Evolutionary conservation across 1,284 basidiomycete genomes (phyloP), one percentile per base, ranked within the genome.

Genomic region (Trichosporon ovoides): DNA sequence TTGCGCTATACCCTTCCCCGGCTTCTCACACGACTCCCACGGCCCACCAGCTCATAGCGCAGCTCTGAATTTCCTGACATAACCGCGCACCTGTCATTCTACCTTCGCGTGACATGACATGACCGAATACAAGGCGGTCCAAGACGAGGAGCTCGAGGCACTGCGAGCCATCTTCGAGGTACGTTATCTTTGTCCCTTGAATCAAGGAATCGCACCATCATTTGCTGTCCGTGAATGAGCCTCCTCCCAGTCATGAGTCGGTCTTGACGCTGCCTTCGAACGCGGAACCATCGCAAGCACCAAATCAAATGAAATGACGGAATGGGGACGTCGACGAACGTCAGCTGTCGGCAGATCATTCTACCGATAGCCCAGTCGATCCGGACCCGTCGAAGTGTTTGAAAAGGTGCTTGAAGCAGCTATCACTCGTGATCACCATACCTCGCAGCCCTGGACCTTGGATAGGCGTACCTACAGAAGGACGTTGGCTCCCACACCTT

Each of bases 91-190:
- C 35, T 24, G 43, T 24, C 22, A 16, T n/a, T 16, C 18, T 24
- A 48, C 22, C 3, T 28, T 22, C 11, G 22, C 24, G 43, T n/a
- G 16, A 31, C 28, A 48, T 48, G 43, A 48, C 28, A 48, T 48
- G 43, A 48, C 43, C 43, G 43, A 48, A 22, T 48, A 73, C 58
- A 68, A 68, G 66, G 64, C 66, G 60, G 58, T 66, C 57, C 72
- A 73, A 52, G 70, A 72, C 38, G 71, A 75, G 59, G 76, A 78
- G 68, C 71, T 75, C 40, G 68, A 70, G 52, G 65, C 70, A 20
- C 69, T 78, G 54, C 66, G 71, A 46, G 68, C 75, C 35, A 78
- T 76, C 56, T 75, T 69, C 49, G 67, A 64, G 36, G 68, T 71
- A 28, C 24, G 66, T 63, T 14, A n/a, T 11, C 22, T 31, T 31